phyloP scores from a whole-genome alignment of 345 rosid genomes.

The Orychophragmus violaceus region DNA sequence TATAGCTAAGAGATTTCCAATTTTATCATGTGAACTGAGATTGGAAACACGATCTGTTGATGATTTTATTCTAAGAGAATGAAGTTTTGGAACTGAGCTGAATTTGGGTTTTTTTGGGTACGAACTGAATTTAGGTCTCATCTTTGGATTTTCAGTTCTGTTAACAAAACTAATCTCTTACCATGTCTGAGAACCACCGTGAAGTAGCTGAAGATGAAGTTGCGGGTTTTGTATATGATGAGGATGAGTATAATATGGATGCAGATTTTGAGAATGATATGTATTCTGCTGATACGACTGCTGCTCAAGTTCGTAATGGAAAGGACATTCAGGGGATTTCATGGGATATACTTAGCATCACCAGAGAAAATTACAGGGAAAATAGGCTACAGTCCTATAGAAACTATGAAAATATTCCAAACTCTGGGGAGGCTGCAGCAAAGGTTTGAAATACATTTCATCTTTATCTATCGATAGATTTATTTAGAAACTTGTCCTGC shows the following conservation, averaged over 20 bases:
- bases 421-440: not conserved
- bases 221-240: not conserved
- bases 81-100: too few species aligned
- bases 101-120: too few species aligned
- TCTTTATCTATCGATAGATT: not conserved
- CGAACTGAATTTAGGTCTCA: too few species aligned
- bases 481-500: not conserved
- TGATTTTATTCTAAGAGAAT: too few species aligned
- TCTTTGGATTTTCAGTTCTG: not conserved
- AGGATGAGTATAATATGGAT: not conserved
- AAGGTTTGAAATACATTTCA: not conserved
- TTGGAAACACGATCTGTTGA: too few species aligned
- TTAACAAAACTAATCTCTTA: not conserved
- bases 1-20: too few species aligned
- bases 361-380: not conserved
- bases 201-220: not conserved
- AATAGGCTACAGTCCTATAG: not conserved
- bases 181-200: not conserved
- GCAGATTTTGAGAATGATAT: not conserved
- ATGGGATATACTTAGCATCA: not conserved
- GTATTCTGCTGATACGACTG: not conserved
- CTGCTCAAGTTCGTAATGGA: not conserved
- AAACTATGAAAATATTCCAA: not conserved
- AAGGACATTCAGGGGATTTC: not conserved
- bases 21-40: too few species aligned